Percentiles rank a stretch among this genome's conserved stretches.
Conservation (phyloP, 202 grass and related monocot genomes). For the Elaeis oleifera region DNA sequence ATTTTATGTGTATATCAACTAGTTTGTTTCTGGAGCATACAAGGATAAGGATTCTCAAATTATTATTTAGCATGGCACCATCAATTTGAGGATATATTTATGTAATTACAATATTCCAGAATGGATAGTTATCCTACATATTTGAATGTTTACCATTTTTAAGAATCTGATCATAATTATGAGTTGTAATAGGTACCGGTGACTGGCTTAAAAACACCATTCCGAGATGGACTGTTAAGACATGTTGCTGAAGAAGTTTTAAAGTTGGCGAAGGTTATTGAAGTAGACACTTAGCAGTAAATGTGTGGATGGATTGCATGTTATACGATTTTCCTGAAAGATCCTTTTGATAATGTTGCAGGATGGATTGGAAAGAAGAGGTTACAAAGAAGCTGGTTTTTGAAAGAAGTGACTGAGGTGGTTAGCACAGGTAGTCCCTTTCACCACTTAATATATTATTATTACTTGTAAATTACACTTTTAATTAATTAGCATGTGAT, state of each 20-base stretch:
- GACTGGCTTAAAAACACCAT: slow-evolving; percentile 86
- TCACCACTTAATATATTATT: no score
- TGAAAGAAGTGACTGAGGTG: slow-evolving; percentile 68
- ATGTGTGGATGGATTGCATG: neutral
- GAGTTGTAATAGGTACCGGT: slow-evolving; percentile 51
- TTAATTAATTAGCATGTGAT: no score
- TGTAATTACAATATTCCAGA: no score
- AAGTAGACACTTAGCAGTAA: neutral
- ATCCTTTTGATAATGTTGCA: slow-evolving; percentile 28
- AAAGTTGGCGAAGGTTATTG: slow-evolving; percentile 67
- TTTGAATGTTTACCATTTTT: no score
- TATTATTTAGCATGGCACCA: no score
- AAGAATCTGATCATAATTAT: no score
- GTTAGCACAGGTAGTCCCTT: slow-evolving; percentile 49
- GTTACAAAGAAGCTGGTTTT: slow-evolving; percentile 95
- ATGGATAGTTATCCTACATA: no score
- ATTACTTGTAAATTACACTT: no score
- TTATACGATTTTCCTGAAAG: slow-evolving; percentile 2
- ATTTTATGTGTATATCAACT: no score
- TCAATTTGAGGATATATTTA: no score
- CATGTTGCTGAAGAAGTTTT: slow-evolving; percentile 89
- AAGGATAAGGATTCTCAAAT: no score
- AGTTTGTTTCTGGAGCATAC: no score
- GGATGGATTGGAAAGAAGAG: slow-evolving; percentile 96
- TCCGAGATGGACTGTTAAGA: slow-evolving; percentile 78